Evolutionary conservation across 139 green algal species (phyloP), one percentile per base, ranked within the genome.

Genomic region (Coelastrella sp.): DNA sequence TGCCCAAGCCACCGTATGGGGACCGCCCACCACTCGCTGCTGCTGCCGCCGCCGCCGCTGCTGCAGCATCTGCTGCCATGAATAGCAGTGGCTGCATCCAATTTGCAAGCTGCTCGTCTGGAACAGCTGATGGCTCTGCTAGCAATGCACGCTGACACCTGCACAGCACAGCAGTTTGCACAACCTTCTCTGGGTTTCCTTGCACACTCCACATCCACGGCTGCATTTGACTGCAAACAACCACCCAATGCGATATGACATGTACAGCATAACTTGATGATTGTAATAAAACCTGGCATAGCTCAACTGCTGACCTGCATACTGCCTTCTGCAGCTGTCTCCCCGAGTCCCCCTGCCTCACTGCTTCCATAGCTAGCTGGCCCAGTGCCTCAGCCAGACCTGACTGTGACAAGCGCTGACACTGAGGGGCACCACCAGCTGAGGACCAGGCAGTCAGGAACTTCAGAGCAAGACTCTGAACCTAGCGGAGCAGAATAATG

Each of bases 51-150:
- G 75, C 75, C 19, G 38, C 41, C 32, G 62, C 64, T 6, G 89
- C 90, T 27, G 89, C 83, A 4, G 91, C 93, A 81, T 96, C 94
- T 0, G 94, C 94, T 38, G 92, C 92, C 38, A 93, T 89, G 87
- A 89, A 96, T 45, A 96, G 87, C 76, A 94, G 81, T 21, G 88
- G 93, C 75, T 91, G 86, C 66, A 96, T 83, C 88, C 92, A 95
- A 17, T 19, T 23, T 3, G 87, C 76, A 77, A 93, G 83, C 27
- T 90, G 85, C 67, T 91, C 84, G 21, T 69, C 63, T 1, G 89
- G 51, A 15, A 48, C 86, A 2, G 76, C 25, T 19, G 66, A 40
- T 27, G 27, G 74, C 75, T 89, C 67, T 15, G 63, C 23, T 27
- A 86, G 83, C 53, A 94, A 57, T 15, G 77, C 30, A 0, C 53